Evolutionary conservation across 768 basidiomycete genomes (phyloP), one percentile per base, ranked within the genome.

Genomic region (Amanita pallidorosea): DNA sequence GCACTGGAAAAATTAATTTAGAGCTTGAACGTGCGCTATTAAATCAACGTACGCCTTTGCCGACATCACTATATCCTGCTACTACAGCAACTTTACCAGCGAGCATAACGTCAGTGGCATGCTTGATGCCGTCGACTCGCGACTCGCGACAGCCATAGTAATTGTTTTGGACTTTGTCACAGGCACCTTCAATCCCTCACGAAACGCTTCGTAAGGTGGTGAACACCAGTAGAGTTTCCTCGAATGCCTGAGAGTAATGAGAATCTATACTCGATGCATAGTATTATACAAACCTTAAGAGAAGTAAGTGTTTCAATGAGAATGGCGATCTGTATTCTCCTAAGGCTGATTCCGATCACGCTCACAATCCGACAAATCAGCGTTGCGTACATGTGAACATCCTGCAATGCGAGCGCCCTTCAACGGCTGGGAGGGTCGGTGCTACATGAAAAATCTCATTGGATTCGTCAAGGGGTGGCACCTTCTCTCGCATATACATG

Each of bases 141-240:
- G 96, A 99, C 71, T 99, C 96, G 64, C 96, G 91, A 74, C 96
- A 99, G 55, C 96, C 96, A 67, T 99, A 99, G 72, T 91, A 87
- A 74, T 92, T 91, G 72, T 94, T 77, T 99, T 99, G 65, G 93
- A 96, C 73, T 99, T 99, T 58, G 96, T 99, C 63, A 99, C 96
- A 54, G 96, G 95, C 57, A 97, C 77, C 76, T 93, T 95, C 64
- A 99, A 81, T 66, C 94, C 95, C 41, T 96, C 92, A 58, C 91
- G 84, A 86, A 93, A 88, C 54, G 87, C 83, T 77, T 94, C 95
- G 85, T 98, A 98, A 99, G 77, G 73, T 97, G 94, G 75, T 98
- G 96, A 37, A 98, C 95, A 76, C 96, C 96, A 48, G 96, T 98
- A 54, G 96, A 58, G 96, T 99, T 76, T 99, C 96, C 75, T 99